Base-by-base conservation (phyloP, 352 stramenopile species). In the Globisporangium recalcitrans region DNA sequence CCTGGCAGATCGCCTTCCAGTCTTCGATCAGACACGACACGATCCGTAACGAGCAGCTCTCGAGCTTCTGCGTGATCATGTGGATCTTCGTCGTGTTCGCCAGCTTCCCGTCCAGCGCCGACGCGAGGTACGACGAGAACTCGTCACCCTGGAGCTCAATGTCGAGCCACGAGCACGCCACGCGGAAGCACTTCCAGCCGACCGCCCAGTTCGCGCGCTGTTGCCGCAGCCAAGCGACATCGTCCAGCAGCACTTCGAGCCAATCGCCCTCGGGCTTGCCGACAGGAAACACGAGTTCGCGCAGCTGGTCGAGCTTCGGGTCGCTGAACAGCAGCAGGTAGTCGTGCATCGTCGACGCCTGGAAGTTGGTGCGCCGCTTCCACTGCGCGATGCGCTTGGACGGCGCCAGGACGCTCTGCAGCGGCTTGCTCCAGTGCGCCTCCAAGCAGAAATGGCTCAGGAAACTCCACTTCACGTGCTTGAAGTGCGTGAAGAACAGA, bases 181-280 rank as follows among this genome's bases (percentile, higher is more conserved):
- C 68, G 1, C 75, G 80, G 62, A 93, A 89, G 54, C 80, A 90
- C 27, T 79, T 71, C 84, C 84, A 93, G 9, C 80, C 80, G n/a
- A 75, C 62, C 1, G 67, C 59, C 84, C 84, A 93, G 24, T 63
- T 61, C 40, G 48, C 44, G 8, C 69, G 81, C 31, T 58, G 54
- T 6, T 60, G 44, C 1, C 70, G 60, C 32, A 80, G 71, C 8
- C 47, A 54, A 4, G 61, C 19, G 8, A 89, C 36, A 24, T 75
- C 78, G 10, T 40, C 53, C 44, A 82, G 69, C 27, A 90, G 61
- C 1, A 59, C 47, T 4, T 38, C 44, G 22, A 78, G 70, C 67
- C 72, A 82, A 11, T 75, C 65, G 19, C 22, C 14, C 1, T 58
- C 58, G 8, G 60, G 51, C 3, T 52, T 52, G 11, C 24, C 11